A percentile compares a stretch with the other conserved stretches of the same genome.
Evolutionary conservation across 2,329 filamentous ascomycete species (phyloP).

Genomic region (Orbilia ellipsospora): DNA sequence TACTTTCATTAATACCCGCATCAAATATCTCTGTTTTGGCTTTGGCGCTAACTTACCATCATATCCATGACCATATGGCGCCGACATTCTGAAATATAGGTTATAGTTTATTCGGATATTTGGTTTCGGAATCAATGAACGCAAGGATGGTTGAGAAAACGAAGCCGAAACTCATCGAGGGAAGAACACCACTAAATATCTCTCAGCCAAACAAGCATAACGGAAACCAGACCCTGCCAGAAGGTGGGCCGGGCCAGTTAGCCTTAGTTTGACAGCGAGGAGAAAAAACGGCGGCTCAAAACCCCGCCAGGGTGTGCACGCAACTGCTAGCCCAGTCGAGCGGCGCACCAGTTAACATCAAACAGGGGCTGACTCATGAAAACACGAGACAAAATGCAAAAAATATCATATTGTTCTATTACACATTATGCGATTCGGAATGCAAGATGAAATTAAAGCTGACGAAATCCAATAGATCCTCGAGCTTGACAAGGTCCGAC

Average conservation of each 20-base stretch:
- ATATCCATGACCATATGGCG: neutral
- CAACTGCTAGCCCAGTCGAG: neutral
- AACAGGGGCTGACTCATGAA: slow-evolving; percentile 24
- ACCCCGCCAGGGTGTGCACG: slow-evolving; percentile 11
- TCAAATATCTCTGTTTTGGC: neutral
- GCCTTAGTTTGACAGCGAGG: slow-evolving; percentile 23
- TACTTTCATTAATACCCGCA: neutral
- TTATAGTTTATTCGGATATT: neutral
- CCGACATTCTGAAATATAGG: slow-evolving; percentile 2
- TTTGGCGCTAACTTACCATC: slow-evolving; percentile 4
- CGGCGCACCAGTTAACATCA: neutral
- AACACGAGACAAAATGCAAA: slow-evolving; percentile 11
- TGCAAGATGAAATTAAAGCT: slow-evolving; percentile 13
- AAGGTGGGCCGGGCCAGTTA: slow-evolving; percentile 12
- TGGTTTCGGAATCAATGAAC: neutral
- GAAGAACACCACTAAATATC: slow-evolving; percentile 22
- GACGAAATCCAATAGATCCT: slow-evolving; percentile 22
- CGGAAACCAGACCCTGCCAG: slow-evolving; percentile 23
- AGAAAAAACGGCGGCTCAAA: slow-evolving; percentile 24
- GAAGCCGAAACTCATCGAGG: slow-evolving; percentile 5
- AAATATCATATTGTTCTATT: neutral
- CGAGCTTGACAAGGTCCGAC: slow-evolving; percentile 1
- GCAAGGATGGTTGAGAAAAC: slow-evolving; percentile 4
- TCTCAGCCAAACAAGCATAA: slow-evolving; percentile 9
- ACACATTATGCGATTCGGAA: slow-evolving; percentile 7